Base-by-base conservation (phyloP, 768 basidiomycete species). In the Tephrocybe sp. region DNA sequence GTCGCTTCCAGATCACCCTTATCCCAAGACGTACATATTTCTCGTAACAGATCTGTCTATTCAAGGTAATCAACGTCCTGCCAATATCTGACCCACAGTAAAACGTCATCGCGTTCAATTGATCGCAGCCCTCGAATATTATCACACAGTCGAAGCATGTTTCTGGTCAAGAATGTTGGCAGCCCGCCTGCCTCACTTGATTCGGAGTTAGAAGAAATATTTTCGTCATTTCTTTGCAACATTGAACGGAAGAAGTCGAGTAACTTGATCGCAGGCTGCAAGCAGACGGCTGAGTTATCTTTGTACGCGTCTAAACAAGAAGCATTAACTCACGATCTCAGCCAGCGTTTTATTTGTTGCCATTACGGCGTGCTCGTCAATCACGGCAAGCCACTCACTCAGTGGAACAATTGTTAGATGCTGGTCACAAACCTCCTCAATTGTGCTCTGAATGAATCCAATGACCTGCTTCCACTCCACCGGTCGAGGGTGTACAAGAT, bases 401-500 rank as follows among this genome's bases (percentile, higher is more conserved):
- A 66, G 57, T 0, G 53, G 34, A 6, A 64, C 48, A 0, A 64
- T 16, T 27, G 50, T 25, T 26, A 42, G 48, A 37, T 44, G 37
- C 27, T 40, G 45, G 13, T 39, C 40, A 24, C 55, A 24, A 5
- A 30, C 40, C 25, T 41, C 38, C 8, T 34, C 38, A 21, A 69
- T 48, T 8, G 43, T 27, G 7, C 30, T 30, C 25, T 39, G n/a
- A 21, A 39, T 7, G 22, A 19, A 24, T 3, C 2, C n/a, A 11
- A 70, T 57, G 25, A 67, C 49, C 7, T 41, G 27, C 21, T 65
- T 54, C 67, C 68, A 73, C 15, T 57, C 26, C 1, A 67, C 52
- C 1, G 71, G 71, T 32, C 58, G 44, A 0, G 73, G 71, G 42
- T 73, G 70, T 3, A 68, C 64, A 15, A 73, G 38, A 47, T 72